Evolutionary conservation across 345 rosid species (phyloP).

Genomic region (Lepidium aucheri): DNA sequence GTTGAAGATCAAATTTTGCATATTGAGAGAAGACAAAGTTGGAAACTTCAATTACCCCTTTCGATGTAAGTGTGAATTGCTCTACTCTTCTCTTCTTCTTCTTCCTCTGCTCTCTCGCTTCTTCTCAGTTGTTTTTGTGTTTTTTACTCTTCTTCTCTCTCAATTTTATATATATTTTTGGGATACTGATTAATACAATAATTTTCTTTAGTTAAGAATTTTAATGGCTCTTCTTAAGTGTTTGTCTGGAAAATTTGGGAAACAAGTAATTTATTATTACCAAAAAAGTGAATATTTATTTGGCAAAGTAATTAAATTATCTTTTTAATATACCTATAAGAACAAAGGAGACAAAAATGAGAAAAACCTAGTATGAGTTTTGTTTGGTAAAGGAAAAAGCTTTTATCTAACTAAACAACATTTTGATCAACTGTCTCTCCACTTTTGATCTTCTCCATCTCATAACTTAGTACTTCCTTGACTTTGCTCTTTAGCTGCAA

Average conservation of each 20-base stretch:
- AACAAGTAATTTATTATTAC: neutral
- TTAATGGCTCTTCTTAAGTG: neutral
- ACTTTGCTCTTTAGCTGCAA: slow-evolving; percentile 58
- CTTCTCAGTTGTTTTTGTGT: neutral
- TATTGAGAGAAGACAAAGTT: neutral
- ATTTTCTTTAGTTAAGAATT: neutral
- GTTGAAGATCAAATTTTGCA: slow-evolving; percentile 6
- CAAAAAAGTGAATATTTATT: neutral
- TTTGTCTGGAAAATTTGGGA: neutral
- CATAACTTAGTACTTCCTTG: slow-evolving; percentile 41
- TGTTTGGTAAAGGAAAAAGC: neutral
- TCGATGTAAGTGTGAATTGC: slow-evolving; percentile 7
- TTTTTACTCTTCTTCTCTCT: neutral
- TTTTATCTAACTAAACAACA: slow-evolving; percentile 1
- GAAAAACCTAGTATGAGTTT: neutral
- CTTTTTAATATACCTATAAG: neutral
- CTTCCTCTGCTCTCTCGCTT: neutral
- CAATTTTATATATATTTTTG: neutral
- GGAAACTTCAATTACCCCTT: neutral
- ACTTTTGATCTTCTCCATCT: slow-evolving; percentile 50
- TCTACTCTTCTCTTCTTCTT: neutral
- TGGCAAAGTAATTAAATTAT: too few relatives aligned
- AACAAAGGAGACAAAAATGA: neutral
- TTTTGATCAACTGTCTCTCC: slow-evolving; percentile 1
- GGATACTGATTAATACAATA: neutral